A percentile compares a stretch with the other conserved stretches of the same genome.
Conservation (phyloP, 2,329 filamentous ascomycete species). For the Camillea tinctor region DNA sequence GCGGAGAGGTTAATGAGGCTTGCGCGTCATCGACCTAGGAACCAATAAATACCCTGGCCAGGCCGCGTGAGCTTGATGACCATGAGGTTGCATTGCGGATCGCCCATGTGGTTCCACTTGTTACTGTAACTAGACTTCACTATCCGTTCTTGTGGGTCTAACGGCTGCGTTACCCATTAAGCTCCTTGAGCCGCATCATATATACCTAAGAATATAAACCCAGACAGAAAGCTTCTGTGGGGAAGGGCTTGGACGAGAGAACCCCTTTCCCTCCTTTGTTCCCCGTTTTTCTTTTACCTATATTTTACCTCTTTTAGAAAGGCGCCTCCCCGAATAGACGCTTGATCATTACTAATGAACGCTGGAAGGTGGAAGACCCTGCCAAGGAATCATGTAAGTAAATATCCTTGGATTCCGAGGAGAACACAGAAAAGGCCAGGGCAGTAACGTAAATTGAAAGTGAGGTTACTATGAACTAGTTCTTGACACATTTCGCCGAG, state of each 20-base stretch:
- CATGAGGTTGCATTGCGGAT: not conserved
- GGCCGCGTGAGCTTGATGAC: not conserved
- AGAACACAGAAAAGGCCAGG: not conserved
- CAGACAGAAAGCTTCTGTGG: not conserved
- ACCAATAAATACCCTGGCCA: not conserved
- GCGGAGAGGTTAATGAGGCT: not conserved
- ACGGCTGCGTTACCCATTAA: not conserved
- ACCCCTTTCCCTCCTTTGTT: not conserved
- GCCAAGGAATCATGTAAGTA: not conserved
- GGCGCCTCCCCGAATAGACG: not conserved
- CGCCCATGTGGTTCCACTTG: not conserved
- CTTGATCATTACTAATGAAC: not conserved
- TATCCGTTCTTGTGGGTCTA: not conserved
- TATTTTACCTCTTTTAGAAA: not conserved
- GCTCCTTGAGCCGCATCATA: not conserved
- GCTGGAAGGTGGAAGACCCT: not conserved
- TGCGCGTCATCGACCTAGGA: not conserved
- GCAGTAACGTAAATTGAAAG: not conserved
- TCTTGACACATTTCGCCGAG: not conserved
- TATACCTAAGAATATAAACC: not conserved
- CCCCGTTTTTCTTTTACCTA: too few relatives aligned
- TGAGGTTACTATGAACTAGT: not conserved
- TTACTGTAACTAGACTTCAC: not conserved
- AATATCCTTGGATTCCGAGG: not conserved
- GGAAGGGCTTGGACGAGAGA: not conserved